A percentile compares a stretch with the other conserved stretches of the same genome.
Evolutionary conservation across 75 land plant species (phyloP).

Genomic region (Larix kaempferi): DNA sequence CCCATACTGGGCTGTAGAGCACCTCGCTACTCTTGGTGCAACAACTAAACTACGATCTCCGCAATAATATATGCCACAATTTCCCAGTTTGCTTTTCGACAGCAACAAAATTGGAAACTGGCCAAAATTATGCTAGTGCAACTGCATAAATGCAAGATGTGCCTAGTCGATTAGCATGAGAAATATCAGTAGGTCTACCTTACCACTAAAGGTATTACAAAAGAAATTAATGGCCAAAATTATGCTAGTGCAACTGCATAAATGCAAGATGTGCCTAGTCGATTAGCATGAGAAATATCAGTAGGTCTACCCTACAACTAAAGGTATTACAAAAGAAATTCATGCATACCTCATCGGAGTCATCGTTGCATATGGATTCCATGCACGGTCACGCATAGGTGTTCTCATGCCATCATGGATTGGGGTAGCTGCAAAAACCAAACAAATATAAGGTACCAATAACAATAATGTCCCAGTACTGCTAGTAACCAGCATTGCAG

Average conservation of each 20-base stretch:
- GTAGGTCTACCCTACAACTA: not conserved
- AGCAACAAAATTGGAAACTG: not conserved
- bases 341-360: constrained; percentile 74
- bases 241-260: not conserved
- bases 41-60: not conserved
- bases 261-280: not conserved
- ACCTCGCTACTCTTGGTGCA: constrained; percentile 40
- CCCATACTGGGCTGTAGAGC: no score
- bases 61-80: not conserved
- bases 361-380: constrained; percentile 93
- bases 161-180: not conserved
- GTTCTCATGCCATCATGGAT: constrained; percentile 99
- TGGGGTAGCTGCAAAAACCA: constrained; percentile 68
- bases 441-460: not conserved
- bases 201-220: not conserved
- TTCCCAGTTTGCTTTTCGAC: not conserved
- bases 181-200: not conserved
- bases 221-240: no score
- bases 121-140: not conserved
- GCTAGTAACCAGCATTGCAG: not conserved
- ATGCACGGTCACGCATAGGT: constrained; percentile 98
- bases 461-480: not conserved
- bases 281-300: not conserved
- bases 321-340: not conserved
- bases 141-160: not conserved